Base-by-base conservation (phyloP, 208 protist species). In the Wallacemonas sp. region DNA sequence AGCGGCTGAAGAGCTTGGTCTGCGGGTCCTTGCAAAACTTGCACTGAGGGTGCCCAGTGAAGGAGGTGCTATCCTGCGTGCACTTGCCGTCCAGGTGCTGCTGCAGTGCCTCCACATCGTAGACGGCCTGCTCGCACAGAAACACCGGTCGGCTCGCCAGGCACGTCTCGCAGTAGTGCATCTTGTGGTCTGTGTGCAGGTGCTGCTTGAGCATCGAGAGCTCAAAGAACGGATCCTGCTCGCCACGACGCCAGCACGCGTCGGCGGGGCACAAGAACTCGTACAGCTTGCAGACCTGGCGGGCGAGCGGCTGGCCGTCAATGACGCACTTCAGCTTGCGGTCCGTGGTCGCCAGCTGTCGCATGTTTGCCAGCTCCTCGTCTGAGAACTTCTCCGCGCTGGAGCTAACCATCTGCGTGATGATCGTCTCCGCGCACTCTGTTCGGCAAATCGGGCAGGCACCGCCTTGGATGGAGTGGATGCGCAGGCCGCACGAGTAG, bases 21-120 rank as follows among this genome's bases (percentile, higher is more conserved):
- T 68, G 14, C 23, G 14, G 28, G 32, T 57, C 42, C 8, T 74
- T 69, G 66, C 92, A 97, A 67, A 97, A 97, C 36, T 67, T 72
- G 67, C 92, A 97, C 20, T 61, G 74, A 11, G 89, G 87, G 79
- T 97, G 92, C 4, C 92, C 92, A 18, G 81, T 83, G 67, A 97
- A 97, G 33, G 87, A 82, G 14, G 70, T 54, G 48, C 65, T 57
- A 64, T 97, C 89, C 31, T 76, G 54, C 31, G 46, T 46, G 69
- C 81, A 94, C 38, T 42, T 39, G 26, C 92, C 92, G 12, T 85
- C 65, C 36, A 84, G 64, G 68, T 97, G 92, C 33, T 83, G 48
- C 54, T 78, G 61, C 31, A 95, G 61, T 0, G 67, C 74, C 26
- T 69, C 62, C 25, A 26, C 57, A 16, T 46, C 64, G 72, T 97